Evolutionary conservation across 2,329 filamentous ascomycete genomes (phyloP).

Genomic region (Metarhizium anisopliae): DNA sequence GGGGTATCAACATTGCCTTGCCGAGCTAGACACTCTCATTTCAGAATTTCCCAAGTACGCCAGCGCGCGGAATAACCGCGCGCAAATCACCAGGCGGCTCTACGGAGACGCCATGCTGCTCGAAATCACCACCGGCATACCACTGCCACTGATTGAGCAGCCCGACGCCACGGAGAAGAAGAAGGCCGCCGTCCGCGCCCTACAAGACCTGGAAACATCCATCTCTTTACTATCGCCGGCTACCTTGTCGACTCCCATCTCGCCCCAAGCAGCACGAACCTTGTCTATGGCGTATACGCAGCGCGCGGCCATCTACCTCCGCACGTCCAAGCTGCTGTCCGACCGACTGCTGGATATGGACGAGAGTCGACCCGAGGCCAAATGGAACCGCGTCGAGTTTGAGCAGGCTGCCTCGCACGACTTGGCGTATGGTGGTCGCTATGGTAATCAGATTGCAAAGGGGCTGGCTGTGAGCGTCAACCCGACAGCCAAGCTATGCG

Average conservation of each 20-base stretch:
- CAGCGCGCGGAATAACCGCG: conserved; percentile 66
- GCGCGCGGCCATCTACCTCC: conserved; percentile 55
- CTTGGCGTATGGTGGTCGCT: conserved; percentile 55
- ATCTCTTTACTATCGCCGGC: conserved; percentile 50
- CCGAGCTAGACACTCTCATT: conserved; percentile 47
- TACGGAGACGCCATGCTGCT: conserved; percentile 54
- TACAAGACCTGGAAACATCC: conserved; percentile 48
- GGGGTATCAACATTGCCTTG: conserved; percentile 38
- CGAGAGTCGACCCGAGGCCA: conserved; percentile 31
- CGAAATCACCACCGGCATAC: conserved; percentile 23
- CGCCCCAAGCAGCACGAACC: conserved; percentile 54
- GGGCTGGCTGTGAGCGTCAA: conserved; percentile 56
- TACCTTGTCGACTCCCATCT: conserved; percentile 43
- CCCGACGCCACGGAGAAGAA: conserved; percentile 28
- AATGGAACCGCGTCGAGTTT: conserved; percentile 46
- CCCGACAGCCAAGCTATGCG: conserved; percentile 60
- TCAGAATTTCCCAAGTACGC: conserved; percentile 54
- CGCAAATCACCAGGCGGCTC: conserved; percentile 53
- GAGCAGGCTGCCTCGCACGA: conserved; percentile 55
- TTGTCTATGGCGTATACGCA: conserved; percentile 65
- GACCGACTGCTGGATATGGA: conserved; percentile 29
- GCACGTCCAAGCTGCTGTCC: conserved; percentile 42
- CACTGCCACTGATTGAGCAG: conserved; percentile 32
- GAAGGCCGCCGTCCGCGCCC: conserved; percentile 28
- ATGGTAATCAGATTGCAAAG: conserved; percentile 57